Percentiles rank a stretch among this genome's conserved stretches.
Conservation (phyloP, 495 filamentous ascomycete species). For the Diplogelasinospora grovesii region DNA sequence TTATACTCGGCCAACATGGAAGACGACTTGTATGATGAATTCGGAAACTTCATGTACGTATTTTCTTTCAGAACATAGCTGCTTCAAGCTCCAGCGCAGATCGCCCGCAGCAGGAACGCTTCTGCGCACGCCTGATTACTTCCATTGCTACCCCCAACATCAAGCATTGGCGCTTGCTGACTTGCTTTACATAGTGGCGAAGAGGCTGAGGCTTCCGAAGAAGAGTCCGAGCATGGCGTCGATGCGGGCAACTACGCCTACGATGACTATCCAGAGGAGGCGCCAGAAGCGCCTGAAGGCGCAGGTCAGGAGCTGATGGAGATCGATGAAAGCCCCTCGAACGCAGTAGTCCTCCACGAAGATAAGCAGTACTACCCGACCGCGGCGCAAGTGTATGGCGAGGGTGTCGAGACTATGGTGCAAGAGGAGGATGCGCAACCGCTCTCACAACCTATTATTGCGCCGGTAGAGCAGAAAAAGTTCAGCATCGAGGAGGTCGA, state of each 20-base stretch:
- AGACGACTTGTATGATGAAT: conserved; percentile 33
- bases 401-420: conserved; percentile 89
- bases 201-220: conserved; percentile 74
- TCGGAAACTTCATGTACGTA: conserved; percentile 32
- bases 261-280: conserved; percentile 64
- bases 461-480: conserved; percentile 88
- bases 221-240: conserved; percentile 69
- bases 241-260: conserved; percentile 72
- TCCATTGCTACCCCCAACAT: too few relatives aligned
- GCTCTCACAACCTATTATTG: conserved; percentile 86
- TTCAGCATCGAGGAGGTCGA: conserved; percentile 89
- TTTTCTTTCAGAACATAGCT: background rate
- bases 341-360: conserved; percentile 93
- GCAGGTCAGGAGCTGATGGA: conserved; percentile 93
- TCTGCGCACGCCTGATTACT: too few relatives aligned
- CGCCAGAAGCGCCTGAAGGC: conserved; percentile 50
- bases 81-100: background rate
- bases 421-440: conserved; percentile 97
- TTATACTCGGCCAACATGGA: conserved; percentile 20
- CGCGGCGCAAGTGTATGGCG: conserved; percentile 88
- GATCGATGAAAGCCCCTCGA: conserved; percentile 88
- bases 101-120: too few relatives aligned
- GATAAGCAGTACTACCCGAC: conserved; percentile 99
- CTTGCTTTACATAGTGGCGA: conserved; percentile 49
- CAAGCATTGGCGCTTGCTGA: conserved; percentile 6